phyloP scores from a whole-genome alignment of 106 monocot genomes.

The Alisma plantagoaquatica region DNA sequence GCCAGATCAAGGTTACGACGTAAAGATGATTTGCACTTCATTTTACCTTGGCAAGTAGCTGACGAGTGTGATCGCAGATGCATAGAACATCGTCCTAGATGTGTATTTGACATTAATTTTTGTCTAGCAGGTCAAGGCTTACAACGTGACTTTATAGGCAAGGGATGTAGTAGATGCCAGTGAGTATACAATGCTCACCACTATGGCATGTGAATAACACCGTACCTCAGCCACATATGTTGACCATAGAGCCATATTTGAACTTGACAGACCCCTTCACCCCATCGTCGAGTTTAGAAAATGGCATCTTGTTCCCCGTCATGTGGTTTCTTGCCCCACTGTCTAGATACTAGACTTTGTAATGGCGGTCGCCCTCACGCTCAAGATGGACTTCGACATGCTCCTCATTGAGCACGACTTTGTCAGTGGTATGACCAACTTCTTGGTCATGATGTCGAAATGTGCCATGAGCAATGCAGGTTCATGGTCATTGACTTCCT shows the following conservation, averaged over 20 bases:
- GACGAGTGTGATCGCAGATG: neutral
- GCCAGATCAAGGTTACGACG: neutral
- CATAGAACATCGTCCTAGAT: neutral
- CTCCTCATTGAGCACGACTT: conserved; percentile 12
- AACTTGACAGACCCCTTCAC: neutral
- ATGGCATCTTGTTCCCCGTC: conserved; percentile 1
- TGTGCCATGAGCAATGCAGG: no score
- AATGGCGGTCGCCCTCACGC: neutral
- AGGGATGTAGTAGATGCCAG: conserved; percentile 10
- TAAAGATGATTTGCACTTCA: neutral
- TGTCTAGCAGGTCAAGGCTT: conserved; percentile 1
- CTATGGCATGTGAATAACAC: conserved; percentile 4
- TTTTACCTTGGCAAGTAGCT: conserved; percentile 6
- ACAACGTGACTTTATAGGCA: conserved; percentile 3
- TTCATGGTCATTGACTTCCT: no score
- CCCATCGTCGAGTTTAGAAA: conserved; percentile 2
- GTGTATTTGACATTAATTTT: neutral
- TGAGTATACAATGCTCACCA: conserved; percentile 1
- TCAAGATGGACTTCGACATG: conserved; percentile 2
- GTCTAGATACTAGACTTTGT: no score
- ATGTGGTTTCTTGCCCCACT: neutral
- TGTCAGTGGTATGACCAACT: no score
- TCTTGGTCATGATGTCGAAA: no score
- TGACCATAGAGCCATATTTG: no score
- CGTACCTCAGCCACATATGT: conserved; percentile 2